A percentile compares a stretch with the other conserved stretches of the same genome.
Conservation (phyloP, 129 eudicot genomes). For the Gnaphalium uliginosum region DNA sequence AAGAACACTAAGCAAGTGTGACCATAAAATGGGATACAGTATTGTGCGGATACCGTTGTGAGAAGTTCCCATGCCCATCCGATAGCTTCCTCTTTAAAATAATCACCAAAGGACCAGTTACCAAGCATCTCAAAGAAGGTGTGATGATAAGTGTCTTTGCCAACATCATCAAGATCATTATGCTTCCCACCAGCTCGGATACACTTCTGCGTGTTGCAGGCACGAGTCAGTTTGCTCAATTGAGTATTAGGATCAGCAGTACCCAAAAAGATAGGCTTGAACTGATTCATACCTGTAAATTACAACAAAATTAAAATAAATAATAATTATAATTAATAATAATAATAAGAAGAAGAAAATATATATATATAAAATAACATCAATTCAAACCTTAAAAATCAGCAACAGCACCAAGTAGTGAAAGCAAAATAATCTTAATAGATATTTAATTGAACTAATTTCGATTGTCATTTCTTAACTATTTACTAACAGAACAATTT, state of each 20-base stretch:
- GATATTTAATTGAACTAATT: no score
- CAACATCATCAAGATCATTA: constrained; percentile 97
- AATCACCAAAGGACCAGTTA: constrained; percentile 98
- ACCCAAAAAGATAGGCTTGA: constrained; percentile 92
- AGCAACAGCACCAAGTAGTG: no score
- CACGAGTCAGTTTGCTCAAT: constrained; percentile 82
- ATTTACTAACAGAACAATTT: no score
- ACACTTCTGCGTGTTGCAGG: constrained; percentile 93
- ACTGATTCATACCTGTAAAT: constrained; percentile 91
- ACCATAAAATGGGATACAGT: not conserved
- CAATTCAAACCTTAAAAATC: no score
- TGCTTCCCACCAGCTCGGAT: constrained; percentile 98
- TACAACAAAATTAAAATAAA: not conserved
- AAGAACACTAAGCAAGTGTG: not conserved
- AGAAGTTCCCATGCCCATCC: constrained; percentile 97
- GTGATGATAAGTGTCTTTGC: constrained; percentile 97
- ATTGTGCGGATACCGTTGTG: constrained; percentile 47
- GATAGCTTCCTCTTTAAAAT: constrained; percentile 88
- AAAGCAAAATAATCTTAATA: no score
- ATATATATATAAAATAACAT: not conserved
- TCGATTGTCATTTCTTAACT: no score
- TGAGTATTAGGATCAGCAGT: constrained; percentile 80
- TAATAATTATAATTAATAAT: no score
- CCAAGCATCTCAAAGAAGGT: constrained; percentile 99
- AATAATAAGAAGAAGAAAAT: not conserved